These are phyloP conservation scores for Globisporangium canariense DNA, from an alignment of 352 stramenopile species.

Conservation along the genomic window DNA sequence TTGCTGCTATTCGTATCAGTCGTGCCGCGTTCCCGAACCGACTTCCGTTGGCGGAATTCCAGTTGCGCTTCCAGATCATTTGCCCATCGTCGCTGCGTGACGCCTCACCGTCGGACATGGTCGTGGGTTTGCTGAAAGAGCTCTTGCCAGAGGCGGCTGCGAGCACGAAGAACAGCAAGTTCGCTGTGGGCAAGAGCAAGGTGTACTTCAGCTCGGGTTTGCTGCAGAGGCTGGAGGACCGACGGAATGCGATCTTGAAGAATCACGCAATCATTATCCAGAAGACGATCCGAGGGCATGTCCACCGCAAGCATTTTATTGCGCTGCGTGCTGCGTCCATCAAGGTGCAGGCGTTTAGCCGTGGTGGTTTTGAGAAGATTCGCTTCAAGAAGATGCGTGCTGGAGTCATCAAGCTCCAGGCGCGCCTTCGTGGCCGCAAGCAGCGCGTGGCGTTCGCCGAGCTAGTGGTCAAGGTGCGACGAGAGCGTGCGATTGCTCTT, in stretches of 20 bases:
- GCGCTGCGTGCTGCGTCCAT: conserved; percentile 39
- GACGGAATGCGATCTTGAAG: conserved; percentile 69
- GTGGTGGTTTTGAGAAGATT: conserved; percentile 31
- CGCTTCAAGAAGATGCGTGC: conserved; percentile 46
- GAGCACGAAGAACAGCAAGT: conserved; percentile 74
- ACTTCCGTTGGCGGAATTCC: conserved; percentile 84
- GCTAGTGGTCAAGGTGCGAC: conserved; percentile 42
- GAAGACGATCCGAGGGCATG: conserved; percentile 63
- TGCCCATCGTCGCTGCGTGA: conserved; percentile 64
- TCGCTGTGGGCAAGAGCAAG: conserved; percentile 75
- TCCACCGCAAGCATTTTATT: conserved; percentile 56
- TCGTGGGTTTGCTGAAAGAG: conserved; percentile 71
- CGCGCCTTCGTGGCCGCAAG: conserved; percentile 48
- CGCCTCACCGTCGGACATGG: conserved; percentile 55
- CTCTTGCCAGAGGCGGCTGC: conserved; percentile 57
- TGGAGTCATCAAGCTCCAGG: conserved; percentile 54
- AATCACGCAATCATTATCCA: conserved; percentile 74
- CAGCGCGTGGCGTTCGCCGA: conserved; percentile 55
- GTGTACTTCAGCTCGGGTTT: conserved; percentile 88
- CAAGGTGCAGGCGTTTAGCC: conserved; percentile 47
- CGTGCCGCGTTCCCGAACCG: conserved; percentile 89
- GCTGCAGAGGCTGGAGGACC: conserved; percentile 89
- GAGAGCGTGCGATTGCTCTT: conserved; percentile 34
- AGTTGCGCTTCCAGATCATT: conserved; percentile 82
- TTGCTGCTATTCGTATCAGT: conserved; percentile 88